Conservation (phyloP, 148 eudicot species). For the Linanthus parryae region DNA sequence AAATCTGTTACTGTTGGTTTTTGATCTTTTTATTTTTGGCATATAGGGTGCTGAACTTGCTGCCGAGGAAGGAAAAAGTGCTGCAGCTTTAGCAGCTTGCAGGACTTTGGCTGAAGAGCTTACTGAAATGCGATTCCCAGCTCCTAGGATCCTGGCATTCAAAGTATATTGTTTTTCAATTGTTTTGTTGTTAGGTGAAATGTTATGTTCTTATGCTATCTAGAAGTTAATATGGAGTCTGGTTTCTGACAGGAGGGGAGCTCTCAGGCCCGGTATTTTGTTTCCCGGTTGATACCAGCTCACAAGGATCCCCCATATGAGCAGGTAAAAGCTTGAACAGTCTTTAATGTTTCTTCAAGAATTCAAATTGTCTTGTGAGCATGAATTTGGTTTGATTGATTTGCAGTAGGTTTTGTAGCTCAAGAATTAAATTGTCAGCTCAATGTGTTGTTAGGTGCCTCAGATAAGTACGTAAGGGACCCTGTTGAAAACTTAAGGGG, state of each 20-base stretch:
- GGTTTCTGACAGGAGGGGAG: conserved; percentile 73
- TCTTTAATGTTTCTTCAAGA: background rate
- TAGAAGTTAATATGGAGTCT: conserved; percentile 1
- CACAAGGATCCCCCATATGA: conserved; percentile 98
- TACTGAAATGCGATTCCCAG: conserved; percentile 89
- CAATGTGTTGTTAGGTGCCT: no score
- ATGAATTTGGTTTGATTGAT: no score
- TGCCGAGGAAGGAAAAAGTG: conserved; percentile 79
- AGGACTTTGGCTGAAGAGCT: conserved; percentile 99
- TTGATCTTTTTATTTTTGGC: no score
- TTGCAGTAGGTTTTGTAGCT: no score
- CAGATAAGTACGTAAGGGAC: no score
- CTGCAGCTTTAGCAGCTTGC: conserved; percentile 96
- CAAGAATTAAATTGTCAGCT: no score
- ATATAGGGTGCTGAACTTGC: conserved; percentile 89
- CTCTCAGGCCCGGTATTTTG: conserved; percentile 93
- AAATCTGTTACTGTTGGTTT: no score
- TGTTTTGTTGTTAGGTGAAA: background rate
- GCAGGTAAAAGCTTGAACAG: conserved; percentile 39
- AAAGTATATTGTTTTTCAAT: conserved; percentile 39
- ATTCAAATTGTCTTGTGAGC: background rate
- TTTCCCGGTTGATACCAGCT: conserved; percentile 89
- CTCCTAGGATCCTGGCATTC: conserved; percentile 95
- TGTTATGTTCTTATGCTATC: background rate
- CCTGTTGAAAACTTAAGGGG: no score